phyloP scores from a whole-genome alignment of 2,329 filamentous ascomycete genomes.

The Coniella vitis region DNA sequence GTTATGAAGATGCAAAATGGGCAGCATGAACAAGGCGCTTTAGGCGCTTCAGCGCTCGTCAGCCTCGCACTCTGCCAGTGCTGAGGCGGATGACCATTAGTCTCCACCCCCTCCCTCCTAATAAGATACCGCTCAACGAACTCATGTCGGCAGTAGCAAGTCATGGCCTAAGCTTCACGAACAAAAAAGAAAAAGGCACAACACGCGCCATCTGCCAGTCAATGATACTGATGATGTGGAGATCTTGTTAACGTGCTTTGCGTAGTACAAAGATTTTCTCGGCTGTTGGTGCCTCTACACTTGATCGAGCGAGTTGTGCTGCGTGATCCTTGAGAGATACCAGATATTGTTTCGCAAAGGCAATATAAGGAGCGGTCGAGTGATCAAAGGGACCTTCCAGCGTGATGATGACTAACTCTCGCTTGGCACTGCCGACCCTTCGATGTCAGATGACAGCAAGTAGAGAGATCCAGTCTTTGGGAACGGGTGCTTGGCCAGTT shows the following conservation, averaged over 20 bases:
- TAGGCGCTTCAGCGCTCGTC: too few relatives aligned
- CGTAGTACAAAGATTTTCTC: constrained; percentile 26
- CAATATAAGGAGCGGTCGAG: too few relatives aligned
- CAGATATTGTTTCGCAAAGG: too few relatives aligned
- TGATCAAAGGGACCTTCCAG: constrained; percentile 19
- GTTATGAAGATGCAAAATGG: too few relatives aligned
- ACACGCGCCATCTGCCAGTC: constrained; percentile 28
- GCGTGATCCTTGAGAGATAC: constrained; percentile 26
- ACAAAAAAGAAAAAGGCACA: too few relatives aligned
- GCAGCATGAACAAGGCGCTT: too few relatives aligned
- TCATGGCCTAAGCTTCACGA: neutral
- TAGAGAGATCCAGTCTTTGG: constrained; percentile 20
- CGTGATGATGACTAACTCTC: constrained; percentile 18
- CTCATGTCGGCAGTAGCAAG: neutral
- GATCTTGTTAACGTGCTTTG: constrained; percentile 19
- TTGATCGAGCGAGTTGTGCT: constrained; percentile 14
- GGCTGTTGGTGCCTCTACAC: too few relatives aligned
- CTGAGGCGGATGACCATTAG: too few relatives aligned
- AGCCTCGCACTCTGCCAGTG: too few relatives aligned
- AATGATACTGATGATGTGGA: constrained; percentile 41
- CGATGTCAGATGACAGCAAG: neutral
- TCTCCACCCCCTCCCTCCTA: too few relatives aligned
- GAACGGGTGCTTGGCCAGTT: constrained; percentile 21
- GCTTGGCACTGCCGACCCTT: constrained; percentile 16
- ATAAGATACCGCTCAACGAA: neutral